Evolutionary conservation across 805 yeast genomes (phyloP).

Genomic region (Metschnikowia corniflorae): DNA sequence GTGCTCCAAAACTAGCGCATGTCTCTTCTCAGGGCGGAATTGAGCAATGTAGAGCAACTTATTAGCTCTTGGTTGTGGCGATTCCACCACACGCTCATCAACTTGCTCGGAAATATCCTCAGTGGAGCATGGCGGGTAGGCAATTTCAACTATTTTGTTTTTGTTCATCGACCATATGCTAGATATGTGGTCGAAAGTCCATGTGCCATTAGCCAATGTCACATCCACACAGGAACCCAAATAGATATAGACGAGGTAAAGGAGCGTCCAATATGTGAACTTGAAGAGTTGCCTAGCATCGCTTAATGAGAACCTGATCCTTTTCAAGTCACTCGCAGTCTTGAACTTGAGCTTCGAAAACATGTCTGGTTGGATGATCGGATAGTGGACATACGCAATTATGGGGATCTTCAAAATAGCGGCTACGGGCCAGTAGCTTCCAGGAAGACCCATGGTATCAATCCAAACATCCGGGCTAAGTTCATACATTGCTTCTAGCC

Average conservation of each 20-base stretch:
- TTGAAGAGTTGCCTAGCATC: conserved; percentile 33
- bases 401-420: conserved; percentile 66
- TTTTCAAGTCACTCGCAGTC: conserved; percentile 17
- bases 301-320: conserved; percentile 14
- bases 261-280: conserved; percentile 65
- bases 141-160: conserved; percentile 36
- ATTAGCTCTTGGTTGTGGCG: conserved; percentile 26
- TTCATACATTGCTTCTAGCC: conserved; percentile 64
- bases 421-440: conserved; percentile 66
- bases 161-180: conserved; percentile 55
- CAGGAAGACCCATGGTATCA: conserved; percentile 94
- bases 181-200: conserved; percentile 81
- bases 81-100: conserved; percentile 9
- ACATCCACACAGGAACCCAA: conserved; percentile 66
- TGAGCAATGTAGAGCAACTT: conserved; percentile 73
- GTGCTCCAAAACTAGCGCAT: conserved; percentile 61
- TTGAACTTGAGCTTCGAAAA: conserved; percentile 49
- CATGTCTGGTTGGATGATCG: conserved; percentile 89
- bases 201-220: conserved; percentile 77
- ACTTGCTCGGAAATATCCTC: conserved; percentile 34
- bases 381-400: conserved; percentile 90
- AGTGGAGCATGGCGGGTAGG: conserved; percentile 91
- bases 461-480: conserved; percentile 86
- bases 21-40: conserved; percentile 94
- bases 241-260: conserved; percentile 60